Base-by-base conservation (phyloP, 2,329 filamentous ascomycete species). In the Aulographum hederae region DNA sequence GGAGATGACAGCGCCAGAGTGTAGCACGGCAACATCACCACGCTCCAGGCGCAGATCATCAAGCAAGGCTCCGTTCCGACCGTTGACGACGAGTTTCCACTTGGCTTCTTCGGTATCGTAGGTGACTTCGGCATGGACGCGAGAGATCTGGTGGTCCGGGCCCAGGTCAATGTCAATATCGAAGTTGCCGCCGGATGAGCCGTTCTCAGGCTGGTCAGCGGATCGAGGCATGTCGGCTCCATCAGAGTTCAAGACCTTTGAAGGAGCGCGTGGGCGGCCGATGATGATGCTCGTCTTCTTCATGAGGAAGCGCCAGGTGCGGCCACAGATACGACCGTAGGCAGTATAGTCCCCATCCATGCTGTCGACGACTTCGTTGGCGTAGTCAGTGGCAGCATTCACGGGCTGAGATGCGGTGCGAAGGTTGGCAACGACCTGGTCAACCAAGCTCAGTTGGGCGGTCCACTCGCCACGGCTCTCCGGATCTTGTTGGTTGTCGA, bases 1-100 rank as follows among this genome's bases (percentile, higher is more conserved):
- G 47, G 93, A 84, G 35, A 98, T 75, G 27, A 95, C 81, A 49
- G 86, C 76, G 35, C 89, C 89, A 44, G 85, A 93, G 26, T 72
- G 70, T 17, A 98, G 65, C 18, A 69, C 58, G 20, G 71, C 67
- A 21, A 70, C 65, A 25, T 66, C 58, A 10, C 77, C 76, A 32
- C 74, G 65, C 45, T 78, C 78, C 34, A 91, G 57, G 14, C 68
- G 60, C 31, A 58, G 57, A 37, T 81, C 80, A 50, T 98, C 81
- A 15, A 95, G 63, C 45, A 80, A 81, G 29, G 92, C 68, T 18
- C 85, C 84, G 50, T 98, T 98, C 42, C 89, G 78, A 14, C 89
- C 89, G 48, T 86, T 85, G 39, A 93, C 81, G 27, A 72, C 61
- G 32, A 98, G 69, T 45, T 77, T 76, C 89, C 89, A 98, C 37